Conservation (phyloP, 768 basidiomycete genomes). For the Asterophora parasitica region DNA sequence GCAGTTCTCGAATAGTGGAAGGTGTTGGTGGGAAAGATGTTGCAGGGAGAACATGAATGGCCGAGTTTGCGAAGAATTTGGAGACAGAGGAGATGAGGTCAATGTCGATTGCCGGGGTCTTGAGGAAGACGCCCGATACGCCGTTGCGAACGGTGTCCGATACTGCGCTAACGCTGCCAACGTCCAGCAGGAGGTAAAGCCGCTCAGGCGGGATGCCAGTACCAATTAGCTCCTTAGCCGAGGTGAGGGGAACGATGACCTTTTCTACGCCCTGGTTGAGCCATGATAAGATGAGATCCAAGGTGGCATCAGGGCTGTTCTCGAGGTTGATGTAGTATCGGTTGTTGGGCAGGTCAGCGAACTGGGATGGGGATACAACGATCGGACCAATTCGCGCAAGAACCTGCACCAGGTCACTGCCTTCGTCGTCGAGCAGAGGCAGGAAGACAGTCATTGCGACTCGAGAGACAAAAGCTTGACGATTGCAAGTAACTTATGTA, state of each 20-base stretch:
- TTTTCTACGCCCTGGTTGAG: conserved; percentile 81
- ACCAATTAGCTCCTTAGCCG: conserved; percentile 64
- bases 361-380: conserved; percentile 41
- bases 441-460: conserved; percentile 48
- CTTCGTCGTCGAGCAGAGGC: conserved; percentile 50
- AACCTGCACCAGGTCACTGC: conserved; percentile 48
- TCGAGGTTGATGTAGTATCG: conserved; percentile 56
- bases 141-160: conserved; percentile 69
- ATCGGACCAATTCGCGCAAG: conserved; percentile 77
- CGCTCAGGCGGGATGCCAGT: conserved; percentile 60
- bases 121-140: conserved; percentile 77
- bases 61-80: conserved; percentile 60
- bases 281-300: conserved; percentile 55
- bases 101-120: conserved; percentile 64
- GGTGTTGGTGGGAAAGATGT: conserved; percentile 49
- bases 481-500: no score
- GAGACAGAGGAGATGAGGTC: conserved; percentile 77
- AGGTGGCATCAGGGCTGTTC: conserved; percentile 34
- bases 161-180: conserved; percentile 66
- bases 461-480: background rate
- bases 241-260: conserved; percentile 67
- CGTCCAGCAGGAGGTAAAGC: conserved; percentile 72
- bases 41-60: conserved; percentile 57
- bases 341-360: conserved; percentile 27
- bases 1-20: conserved; percentile 56